Evolutionary conservation across 2,329 filamentous ascomycete species (phyloP).

Genomic region (Annulohypoxylon truncatum): DNA sequence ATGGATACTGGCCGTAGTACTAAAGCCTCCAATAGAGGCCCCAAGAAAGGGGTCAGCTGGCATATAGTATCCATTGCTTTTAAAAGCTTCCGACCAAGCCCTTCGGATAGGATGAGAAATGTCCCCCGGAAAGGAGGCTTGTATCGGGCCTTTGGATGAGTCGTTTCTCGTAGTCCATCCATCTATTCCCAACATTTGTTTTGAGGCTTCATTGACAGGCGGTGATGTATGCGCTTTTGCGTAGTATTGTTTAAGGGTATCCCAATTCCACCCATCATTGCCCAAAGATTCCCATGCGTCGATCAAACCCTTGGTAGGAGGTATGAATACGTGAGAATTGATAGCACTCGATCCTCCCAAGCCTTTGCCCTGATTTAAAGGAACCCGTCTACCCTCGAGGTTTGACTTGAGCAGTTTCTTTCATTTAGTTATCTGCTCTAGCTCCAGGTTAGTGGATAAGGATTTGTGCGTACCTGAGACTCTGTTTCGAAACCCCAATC

Average conservation of each 20-base stretch:
- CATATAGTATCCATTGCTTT: not conserved
- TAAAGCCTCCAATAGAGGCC: conserved; percentile 28
- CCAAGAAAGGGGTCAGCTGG: conserved; percentile 17
- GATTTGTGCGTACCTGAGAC: conserved; percentile 27
- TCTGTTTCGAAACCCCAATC: conserved; percentile 33
- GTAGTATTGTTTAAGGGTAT: conserved; percentile 29
- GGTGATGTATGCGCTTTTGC: conserved; percentile 35
- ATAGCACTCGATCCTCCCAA: conserved; percentile 44
- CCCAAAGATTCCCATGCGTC: conserved; percentile 40
- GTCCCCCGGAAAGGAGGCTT: conserved; percentile 23
- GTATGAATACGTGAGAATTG: conserved; percentile 39
- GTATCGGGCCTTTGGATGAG: conserved; percentile 7
- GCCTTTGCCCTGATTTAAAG: conserved; percentile 38
- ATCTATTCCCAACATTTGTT: conserved; percentile 13
- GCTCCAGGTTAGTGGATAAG: no score
- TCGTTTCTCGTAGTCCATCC: conserved; percentile 3
- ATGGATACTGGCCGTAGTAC: conserved; percentile 15
- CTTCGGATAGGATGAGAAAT: conserved; percentile 16
- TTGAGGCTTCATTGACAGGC: conserved; percentile 28
- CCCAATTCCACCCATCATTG: conserved; percentile 41
- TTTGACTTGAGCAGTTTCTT: conserved; percentile 12
- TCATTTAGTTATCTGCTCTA: not conserved
- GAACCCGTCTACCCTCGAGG: conserved; percentile 29
- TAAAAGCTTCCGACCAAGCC: conserved; percentile 29
- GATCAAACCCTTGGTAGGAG: conserved; percentile 28